These are phyloP conservation scores for Linnemannia exigua DNA, from an alignment of 192 early-diverging fungal species.

Conservation along the genomic window DNA sequence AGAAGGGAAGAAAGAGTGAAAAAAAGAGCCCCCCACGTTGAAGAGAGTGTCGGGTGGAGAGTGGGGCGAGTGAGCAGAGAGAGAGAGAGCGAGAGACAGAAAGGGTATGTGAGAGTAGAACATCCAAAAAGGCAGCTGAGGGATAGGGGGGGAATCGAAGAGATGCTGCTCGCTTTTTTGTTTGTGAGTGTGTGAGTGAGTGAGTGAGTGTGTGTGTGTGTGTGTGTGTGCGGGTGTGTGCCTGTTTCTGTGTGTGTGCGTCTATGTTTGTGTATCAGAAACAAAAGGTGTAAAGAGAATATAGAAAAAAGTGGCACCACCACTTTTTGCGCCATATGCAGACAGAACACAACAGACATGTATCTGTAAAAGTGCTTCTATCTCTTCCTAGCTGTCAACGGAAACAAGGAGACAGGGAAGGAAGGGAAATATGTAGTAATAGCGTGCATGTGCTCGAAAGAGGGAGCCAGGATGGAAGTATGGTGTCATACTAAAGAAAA, in stretches of 20 bases:
- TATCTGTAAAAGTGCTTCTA: too few relatives aligned
- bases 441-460: too few relatives aligned
- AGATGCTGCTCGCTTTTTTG: too few relatives aligned
- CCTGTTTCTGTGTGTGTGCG: too few relatives aligned
- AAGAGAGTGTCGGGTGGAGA: neutral
- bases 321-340: neutral
- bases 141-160: neutral
- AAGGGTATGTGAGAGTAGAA: too few relatives aligned
- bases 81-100: neutral
- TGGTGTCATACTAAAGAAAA: too few relatives aligned
- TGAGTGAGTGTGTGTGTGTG: neutral
- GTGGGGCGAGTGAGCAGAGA: neutral
- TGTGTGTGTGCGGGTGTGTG: neutral
- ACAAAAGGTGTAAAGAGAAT: neutral
- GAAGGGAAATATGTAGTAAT: too few relatives aligned
- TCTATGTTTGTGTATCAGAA: too few relatives aligned
- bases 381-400: too few relatives aligned
- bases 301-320: neutral
- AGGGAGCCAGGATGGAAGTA: too few relatives aligned
- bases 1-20: neutral
- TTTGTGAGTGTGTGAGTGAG: neutral
- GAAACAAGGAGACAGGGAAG: too few relatives aligned
- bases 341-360: neutral
- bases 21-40: constrained; percentile 13
- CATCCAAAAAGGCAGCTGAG: neutral